phyloP scores from a whole-genome alignment of 2,329 filamentous ascomycete genomes.

The Samsoniella hepiali region DNA sequence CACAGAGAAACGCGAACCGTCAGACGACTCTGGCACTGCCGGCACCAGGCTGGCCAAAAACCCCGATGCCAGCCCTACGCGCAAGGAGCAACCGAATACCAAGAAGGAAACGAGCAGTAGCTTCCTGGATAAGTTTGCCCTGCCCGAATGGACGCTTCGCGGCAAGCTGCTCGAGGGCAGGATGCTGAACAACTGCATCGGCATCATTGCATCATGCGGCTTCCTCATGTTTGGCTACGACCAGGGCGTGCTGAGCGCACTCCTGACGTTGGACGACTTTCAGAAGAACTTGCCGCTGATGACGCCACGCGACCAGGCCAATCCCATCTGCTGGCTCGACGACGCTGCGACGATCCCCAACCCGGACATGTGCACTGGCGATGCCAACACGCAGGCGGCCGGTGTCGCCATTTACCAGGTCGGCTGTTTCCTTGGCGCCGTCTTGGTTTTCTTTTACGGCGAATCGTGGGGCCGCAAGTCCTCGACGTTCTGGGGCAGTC shows the following conservation, averaged over 20 bases:
- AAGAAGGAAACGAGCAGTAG: background rate
- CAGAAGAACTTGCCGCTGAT: constrained; percentile 27
- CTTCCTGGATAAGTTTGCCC: constrained; percentile 23
- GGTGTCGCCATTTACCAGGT: constrained; percentile 30
- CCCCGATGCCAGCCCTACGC: background rate
- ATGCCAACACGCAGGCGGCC: constrained; percentile 29
- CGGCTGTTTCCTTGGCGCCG: constrained; percentile 30
- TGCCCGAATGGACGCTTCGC: constrained; percentile 23
- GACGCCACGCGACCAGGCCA: constrained; percentile 27
- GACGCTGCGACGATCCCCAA: constrained; percentile 21
- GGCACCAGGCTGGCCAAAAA: background rate
- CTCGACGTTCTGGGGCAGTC: constrained; percentile 32
- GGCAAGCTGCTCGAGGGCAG: constrained; percentile 11
- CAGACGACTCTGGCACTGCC: background rate
- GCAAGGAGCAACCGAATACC: background rate
- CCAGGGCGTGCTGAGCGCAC: constrained; percentile 29
- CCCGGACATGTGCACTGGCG: constrained; percentile 25
- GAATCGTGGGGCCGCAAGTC: constrained; percentile 32
- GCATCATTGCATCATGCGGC: constrained; percentile 12
- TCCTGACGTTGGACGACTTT: constrained; percentile 29
- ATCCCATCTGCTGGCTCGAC: constrained; percentile 27
- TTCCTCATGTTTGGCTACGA: constrained; percentile 27
- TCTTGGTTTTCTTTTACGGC: constrained; percentile 30
- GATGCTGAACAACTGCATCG: constrained; percentile 10
- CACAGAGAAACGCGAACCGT: background rate